A percentile compares a stretch with the other conserved stretches of the same genome.
Conservation (phyloP, 2,329 filamentous ascomycete species). For the Ceratocystis huliohia region DNA sequence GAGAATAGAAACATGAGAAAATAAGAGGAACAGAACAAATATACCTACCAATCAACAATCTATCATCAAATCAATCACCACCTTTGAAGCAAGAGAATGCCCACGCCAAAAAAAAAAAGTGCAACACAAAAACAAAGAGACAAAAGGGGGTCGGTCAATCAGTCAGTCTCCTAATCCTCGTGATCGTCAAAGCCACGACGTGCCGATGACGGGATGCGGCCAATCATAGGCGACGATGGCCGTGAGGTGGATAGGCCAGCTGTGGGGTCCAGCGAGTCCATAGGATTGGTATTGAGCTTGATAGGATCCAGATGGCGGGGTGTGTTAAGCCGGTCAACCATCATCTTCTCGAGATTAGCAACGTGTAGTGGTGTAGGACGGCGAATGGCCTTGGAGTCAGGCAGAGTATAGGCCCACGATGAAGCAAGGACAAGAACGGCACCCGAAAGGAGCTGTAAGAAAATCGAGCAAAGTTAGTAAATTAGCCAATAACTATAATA, state of each 20-base stretch:
- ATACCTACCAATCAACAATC: constrained; percentile 6
- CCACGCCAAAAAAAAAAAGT: not conserved
- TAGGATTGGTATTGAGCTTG: constrained; percentile 19
- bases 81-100: not conserved
- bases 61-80: not conserved
- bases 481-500: constrained; percentile 1
- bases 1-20: not conserved
- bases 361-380: constrained; percentile 56
- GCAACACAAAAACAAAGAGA: not conserved
- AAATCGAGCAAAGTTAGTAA: not conserved
- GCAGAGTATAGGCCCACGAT: constrained; percentile 69
- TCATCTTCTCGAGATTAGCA: constrained; percentile 64
- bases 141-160: too few relatives aligned
- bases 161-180: not conserved
- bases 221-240: constrained; percentile 20
- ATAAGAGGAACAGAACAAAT: not conserved
- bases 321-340: constrained; percentile 39
- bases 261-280: constrained; percentile 15
- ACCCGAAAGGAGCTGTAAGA: constrained; percentile 62
- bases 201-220: constrained; percentile 18
- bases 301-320: constrained; percentile 23
- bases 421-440: constrained; percentile 66
- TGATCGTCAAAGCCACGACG: constrained; percentile 18
- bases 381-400: constrained; percentile 40
- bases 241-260: constrained; percentile 17